phyloP scores from a whole-genome alignment of 2,329 filamentous ascomycete species.

The Colletotrichum sansevieriae region DNA sequence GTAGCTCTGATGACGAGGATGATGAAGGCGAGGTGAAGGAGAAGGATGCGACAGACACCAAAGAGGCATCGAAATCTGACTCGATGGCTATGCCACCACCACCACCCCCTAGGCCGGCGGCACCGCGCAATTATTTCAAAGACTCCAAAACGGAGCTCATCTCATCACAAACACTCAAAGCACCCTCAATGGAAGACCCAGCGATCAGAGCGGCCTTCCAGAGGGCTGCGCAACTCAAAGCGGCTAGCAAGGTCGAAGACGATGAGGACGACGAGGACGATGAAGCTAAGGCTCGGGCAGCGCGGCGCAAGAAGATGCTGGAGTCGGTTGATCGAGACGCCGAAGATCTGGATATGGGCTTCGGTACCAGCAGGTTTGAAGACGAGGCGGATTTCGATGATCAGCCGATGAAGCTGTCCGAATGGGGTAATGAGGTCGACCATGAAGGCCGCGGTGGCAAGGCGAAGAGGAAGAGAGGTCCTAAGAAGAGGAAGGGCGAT shows the following conservation, averaged over 20 bases:
- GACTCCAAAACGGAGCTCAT: constrained; percentile 68
- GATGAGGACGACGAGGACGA: constrained; percentile 56
- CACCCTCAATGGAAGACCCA: constrained; percentile 76
- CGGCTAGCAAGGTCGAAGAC: constrained; percentile 48
- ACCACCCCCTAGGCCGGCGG: constrained; percentile 59
- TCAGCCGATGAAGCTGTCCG: constrained; percentile 74
- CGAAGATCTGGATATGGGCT: constrained; percentile 94
- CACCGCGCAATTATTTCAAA: constrained; percentile 73
- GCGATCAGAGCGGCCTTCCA: constrained; percentile 86
- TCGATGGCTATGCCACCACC: constrained; percentile 60
- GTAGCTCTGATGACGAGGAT: constrained; percentile 55
- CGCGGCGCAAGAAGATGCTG: constrained; percentile 81
- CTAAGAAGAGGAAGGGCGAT: constrained; percentile 83
- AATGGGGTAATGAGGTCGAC: constrained; percentile 70
- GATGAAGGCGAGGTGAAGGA: constrained; percentile 54
- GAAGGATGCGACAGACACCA: constrained; percentile 43
- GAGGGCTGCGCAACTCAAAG: constrained; percentile 79
- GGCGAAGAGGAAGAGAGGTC: constrained; percentile 75
- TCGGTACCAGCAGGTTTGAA: constrained; percentile 87
- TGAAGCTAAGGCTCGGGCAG: constrained; percentile 69
- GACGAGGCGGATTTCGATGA: constrained; percentile 88
- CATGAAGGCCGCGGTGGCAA: constrained; percentile 60
- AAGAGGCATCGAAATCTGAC: constrained; percentile 40
- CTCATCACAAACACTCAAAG: constrained; percentile 63
- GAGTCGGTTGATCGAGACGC: constrained; percentile 82